Evolutionary conservation across 2,329 filamentous ascomycete genomes (phyloP), one percentile per base, ranked within the genome.

Genomic region (Apiospora hydei): DNA sequence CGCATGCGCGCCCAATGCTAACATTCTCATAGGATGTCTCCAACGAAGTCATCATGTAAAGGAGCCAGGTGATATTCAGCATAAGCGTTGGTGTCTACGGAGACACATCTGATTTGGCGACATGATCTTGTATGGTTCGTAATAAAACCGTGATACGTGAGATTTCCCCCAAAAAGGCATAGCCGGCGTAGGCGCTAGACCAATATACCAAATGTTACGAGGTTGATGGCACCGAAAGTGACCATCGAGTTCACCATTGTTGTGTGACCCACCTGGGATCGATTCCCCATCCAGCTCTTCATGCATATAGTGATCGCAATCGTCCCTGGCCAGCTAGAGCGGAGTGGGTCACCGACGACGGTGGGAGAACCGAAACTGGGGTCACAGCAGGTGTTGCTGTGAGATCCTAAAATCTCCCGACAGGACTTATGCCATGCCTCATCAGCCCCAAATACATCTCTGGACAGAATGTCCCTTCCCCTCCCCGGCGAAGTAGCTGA

Each of bases 41-140:
- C 74, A 95, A 96, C 79, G 90, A 92, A 82, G 94, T 98, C 80
- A 98, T 98, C 82, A 98, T 98, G 95, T 98, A 89, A 88, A 30
- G 43, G 44, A 64, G 16, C 34, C 34, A 21, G 30, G 34, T 41
- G 41, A 41, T 24, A 21, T n/a, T 21, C 13, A 64, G 57, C 34
- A 64, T n/a, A 13, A 64, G 30, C 34, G 34, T 64, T 64, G 34
- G 57, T 64, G 57, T 41, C 57, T n/a, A 41, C 21, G 18, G 57
- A 64, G 57, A 64, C 57, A n/a, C 21, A 41, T 64, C 34, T 64
- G 57, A 64, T 41, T 64, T 64, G 57, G 57, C 34, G 34, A 64
- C 30, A 64, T 41, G 30, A 24, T 41, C 57, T 38, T 64, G 34
- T 64, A 11, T 41, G 34, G 57, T 64, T 41, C 57, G 21, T 14